A percentile compares a stretch with the other conserved stretches of the same genome.
Conservation (phyloP, 495 filamentous ascomycete species). For the Penicillium paradoxum region DNA sequence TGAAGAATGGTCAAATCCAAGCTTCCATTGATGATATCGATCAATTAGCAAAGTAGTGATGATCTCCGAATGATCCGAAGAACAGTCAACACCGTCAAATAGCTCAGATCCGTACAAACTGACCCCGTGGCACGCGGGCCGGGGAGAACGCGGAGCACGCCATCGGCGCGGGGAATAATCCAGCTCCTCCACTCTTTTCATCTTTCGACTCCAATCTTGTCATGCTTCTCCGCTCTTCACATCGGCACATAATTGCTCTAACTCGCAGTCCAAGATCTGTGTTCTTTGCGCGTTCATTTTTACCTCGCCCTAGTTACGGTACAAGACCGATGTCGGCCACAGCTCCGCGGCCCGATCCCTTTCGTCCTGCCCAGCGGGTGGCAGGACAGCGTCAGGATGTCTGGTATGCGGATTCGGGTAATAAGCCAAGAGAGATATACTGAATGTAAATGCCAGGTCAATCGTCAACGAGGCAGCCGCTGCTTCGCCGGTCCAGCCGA, state of each 20-base stretch:
- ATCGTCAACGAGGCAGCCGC: conserved; percentile 91
- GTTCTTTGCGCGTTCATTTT: conserved; percentile 2
- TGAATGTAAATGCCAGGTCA: conserved; percentile 51
- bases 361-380: conserved; percentile 72
- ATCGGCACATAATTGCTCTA: not conserved
- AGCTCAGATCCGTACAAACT: not conserved
- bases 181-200: not conserved
- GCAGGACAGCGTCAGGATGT: conserved; percentile 86
- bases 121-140: not conserved
- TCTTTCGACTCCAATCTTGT: not conserved
- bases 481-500: conserved; percentile 81
- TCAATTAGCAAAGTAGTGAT: not conserved
- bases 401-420: conserved; percentile 54
- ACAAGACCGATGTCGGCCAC: conserved; percentile 43
- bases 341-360: conserved; percentile 44
- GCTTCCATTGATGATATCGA: not conserved
- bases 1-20: not conserved
- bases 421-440: not conserved
- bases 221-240: conserved; percentile 1
- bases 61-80: not conserved
- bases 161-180: conserved; percentile 7
- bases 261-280: conserved; percentile 3
- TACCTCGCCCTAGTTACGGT: conserved; percentile 24
- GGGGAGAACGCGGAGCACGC: conserved; percentile 17
- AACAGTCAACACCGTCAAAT: not conserved